These are phyloP conservation scores for Pterocarpus macrocarpus DNA, from an alignment of 306 rosid species.

Conservation along the genomic window DNA sequence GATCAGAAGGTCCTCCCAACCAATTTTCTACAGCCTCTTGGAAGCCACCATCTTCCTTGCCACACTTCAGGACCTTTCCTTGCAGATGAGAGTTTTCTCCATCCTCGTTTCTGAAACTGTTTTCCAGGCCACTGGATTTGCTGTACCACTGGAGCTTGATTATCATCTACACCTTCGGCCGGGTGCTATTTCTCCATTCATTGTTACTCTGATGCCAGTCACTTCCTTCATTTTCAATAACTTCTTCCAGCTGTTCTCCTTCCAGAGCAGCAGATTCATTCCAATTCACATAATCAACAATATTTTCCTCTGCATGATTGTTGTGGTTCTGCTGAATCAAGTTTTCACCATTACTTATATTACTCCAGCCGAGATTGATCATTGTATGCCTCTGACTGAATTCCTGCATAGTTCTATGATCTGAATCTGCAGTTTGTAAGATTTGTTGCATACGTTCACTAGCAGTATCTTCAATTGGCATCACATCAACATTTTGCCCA, in stretches of 20 bases:
- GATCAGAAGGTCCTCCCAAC: slow-evolving; percentile 76
- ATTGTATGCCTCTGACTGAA: slow-evolving; percentile 44
- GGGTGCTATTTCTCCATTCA: slow-evolving; percentile 56
- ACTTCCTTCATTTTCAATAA: slow-evolving; percentile 56
- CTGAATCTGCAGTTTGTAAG: slow-evolving; percentile 51
- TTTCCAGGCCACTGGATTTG: slow-evolving; percentile 66
- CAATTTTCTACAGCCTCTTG: slow-evolving; percentile 85
- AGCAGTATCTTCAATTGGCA: slow-evolving; percentile 44
- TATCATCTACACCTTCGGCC: slow-evolving; percentile 54
- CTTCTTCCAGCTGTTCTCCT: slow-evolving; percentile 56
- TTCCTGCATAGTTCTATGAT: slow-evolving; percentile 50
- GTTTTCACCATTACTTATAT: slow-evolving; percentile 42
- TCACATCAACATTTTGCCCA: slow-evolving; percentile 51
- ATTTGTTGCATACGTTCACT: slow-evolving; percentile 46
- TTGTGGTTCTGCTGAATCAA: slow-evolving; percentile 38
- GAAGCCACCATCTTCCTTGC: slow-evolving; percentile 72
- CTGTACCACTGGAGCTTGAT: slow-evolving; percentile 57
- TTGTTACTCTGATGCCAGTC: slow-evolving; percentile 56
- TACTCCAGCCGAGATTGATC: slow-evolving; percentile 59
- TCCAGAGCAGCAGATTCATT: slow-evolving; percentile 60
- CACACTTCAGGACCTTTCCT: slow-evolving; percentile 69
- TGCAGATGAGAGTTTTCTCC: slow-evolving; percentile 61
- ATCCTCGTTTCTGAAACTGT: slow-evolving; percentile 55
- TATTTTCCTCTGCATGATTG: slow-evolving; percentile 45
- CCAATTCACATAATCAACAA: slow-evolving; percentile 48